phyloP scores from a whole-genome alignment of 2,329 filamentous ascomycete genomes.

The Ceratocystis albifundus region DNA sequence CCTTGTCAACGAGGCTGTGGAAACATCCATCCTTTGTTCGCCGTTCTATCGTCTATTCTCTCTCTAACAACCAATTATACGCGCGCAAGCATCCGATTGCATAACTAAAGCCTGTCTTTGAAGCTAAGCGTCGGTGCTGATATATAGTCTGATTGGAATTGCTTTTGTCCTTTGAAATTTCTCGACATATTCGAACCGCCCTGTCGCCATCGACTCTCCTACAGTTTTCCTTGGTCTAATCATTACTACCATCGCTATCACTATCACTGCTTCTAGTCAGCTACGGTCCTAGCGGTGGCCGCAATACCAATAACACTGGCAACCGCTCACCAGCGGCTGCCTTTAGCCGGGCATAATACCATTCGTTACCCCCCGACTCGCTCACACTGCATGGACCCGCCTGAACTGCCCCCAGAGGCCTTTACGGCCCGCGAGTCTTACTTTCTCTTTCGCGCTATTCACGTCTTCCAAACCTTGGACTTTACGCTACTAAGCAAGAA shows the following conservation, averaged over 20 bases:
- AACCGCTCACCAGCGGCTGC: slow-evolving; percentile 9
- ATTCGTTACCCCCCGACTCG: neutral
- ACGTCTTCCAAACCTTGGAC: slow-evolving; percentile 52
- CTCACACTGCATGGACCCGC: slow-evolving; percentile 21
- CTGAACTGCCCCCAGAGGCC: slow-evolving; percentile 28
- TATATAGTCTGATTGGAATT: neutral
- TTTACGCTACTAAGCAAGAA: slow-evolving; percentile 64
- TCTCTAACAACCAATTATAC: neutral
- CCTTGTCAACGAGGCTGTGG: slow-evolving; percentile 17
- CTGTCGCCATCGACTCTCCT: neutral
- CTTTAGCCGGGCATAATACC: slow-evolving; percentile 7
- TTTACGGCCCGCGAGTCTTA: slow-evolving; percentile 81
- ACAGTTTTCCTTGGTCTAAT: neutral
- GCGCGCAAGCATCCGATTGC: neutral
- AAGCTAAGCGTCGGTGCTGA: neutral
- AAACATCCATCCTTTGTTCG: neutral
- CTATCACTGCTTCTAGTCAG: neutral
- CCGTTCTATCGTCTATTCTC: neutral
- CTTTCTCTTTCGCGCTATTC: slow-evolving; percentile 70
- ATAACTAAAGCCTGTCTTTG: neutral
- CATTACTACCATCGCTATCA: neutral
- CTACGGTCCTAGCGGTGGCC: slow-evolving; percentile 8
- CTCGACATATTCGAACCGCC: too few species aligned
- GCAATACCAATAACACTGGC: slow-evolving; percentile 8
- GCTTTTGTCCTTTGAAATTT: too few species aligned